Conservation (phyloP, 345 rosid species). For the Cardamine chenopodiifolia region DNA sequence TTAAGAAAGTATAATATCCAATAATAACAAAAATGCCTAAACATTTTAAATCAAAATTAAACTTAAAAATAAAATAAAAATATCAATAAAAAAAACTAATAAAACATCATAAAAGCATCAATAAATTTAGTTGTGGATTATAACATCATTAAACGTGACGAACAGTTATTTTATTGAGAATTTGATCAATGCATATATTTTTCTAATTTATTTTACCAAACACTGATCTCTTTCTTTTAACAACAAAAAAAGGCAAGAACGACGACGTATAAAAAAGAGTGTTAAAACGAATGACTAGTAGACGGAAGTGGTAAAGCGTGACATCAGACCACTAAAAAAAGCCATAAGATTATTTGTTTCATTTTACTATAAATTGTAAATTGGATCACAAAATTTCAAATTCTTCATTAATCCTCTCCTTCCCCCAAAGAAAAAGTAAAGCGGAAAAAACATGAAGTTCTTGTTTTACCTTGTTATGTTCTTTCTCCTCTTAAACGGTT, state of each 20-base stretch:
- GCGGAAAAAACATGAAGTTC: background rate
- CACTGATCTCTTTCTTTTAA: background rate
- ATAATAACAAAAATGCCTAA: too few species aligned
- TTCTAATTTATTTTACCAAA: background rate
- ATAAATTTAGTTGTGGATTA: too few species aligned
- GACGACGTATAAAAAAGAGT: background rate
- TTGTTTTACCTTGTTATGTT: conserved; percentile 17
- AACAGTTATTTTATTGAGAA: too few species aligned
- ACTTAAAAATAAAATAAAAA: too few species aligned
- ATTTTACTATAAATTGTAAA: background rate
- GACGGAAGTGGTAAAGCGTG: conserved; percentile 3
- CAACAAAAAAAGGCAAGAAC: background rate
- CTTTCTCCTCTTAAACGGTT: conserved; percentile 9
- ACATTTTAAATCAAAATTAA: too few species aligned
- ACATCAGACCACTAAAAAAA: background rate
- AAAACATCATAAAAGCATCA: too few species aligned
- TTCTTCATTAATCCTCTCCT: background rate
- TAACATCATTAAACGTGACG: background rate
- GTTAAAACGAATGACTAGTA: background rate
- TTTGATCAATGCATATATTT: background rate
- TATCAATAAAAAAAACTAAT: too few species aligned
- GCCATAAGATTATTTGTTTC: background rate
- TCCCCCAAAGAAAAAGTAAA: background rate
- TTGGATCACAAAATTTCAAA: conserved; percentile 5
- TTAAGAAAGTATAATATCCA: too few species aligned